Evolutionary conservation across 2,329 filamentous ascomycete species (phyloP).

Genomic region (Stromatinia cepivora): DNA sequence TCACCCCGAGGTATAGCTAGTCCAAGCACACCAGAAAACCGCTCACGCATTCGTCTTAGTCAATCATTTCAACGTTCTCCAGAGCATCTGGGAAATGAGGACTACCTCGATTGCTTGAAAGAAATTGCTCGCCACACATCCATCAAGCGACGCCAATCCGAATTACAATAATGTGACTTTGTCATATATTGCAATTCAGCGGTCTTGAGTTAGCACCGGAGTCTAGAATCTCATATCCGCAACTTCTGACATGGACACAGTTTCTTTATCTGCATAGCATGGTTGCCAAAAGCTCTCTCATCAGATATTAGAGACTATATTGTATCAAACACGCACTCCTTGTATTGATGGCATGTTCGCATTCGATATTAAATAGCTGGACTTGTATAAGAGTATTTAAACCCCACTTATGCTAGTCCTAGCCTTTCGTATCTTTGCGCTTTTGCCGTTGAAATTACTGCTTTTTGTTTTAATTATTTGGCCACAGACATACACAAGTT

Average conservation of each 20-base stretch:
- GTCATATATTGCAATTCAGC: background rate
- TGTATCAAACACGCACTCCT: slow-evolving; percentile 6
- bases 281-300: background rate
- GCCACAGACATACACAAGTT: slow-evolving; percentile 10
- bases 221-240: background rate
- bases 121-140: slow-evolving; percentile 10
- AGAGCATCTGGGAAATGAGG: slow-evolving; percentile 19
- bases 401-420: slow-evolving; percentile 5
- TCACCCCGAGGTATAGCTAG: slow-evolving; percentile 7
- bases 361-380: slow-evolving; percentile 7
- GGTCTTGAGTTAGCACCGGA: background rate
- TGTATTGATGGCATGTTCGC: slow-evolving; percentile 13
- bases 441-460: background rate
- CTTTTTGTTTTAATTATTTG: slow-evolving; percentile 7
- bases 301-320: background rate
- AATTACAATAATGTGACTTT: background rate
- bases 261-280: background rate
- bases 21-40: slow-evolving; percentile 19
- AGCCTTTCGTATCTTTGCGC: slow-evolving; percentile 9
- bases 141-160: slow-evolving; percentile 6
- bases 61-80: slow-evolving; percentile 15
- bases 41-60: background rate
- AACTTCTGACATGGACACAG: background rate
- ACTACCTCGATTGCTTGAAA: slow-evolving; percentile 19
- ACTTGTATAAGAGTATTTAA: slow-evolving; percentile 14